phyloP scores from a whole-genome alignment of 2,329 filamentous ascomycete species.

The Exserohilum turcica region DNA sequence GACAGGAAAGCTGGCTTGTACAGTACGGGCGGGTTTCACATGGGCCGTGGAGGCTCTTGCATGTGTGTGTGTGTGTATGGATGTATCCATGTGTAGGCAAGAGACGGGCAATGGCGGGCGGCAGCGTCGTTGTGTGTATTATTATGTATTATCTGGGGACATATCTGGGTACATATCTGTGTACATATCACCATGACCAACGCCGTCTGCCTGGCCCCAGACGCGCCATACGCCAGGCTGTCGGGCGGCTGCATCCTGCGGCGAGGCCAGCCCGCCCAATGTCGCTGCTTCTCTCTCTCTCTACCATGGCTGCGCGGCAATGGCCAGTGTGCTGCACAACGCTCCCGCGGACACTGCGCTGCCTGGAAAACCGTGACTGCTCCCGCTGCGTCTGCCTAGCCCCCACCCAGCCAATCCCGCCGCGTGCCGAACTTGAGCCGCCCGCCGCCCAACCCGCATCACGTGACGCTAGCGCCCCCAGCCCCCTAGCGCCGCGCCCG shows the following conservation, averaged over 20 bases:
- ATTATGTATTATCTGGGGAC: no score
- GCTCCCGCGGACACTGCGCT: not conserved
- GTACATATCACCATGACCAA: no score
- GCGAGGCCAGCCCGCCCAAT: no score
- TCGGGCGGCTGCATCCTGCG: no score
- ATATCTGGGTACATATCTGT: no score
- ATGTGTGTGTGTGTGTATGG: not conserved
- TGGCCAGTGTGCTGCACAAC: not conserved
- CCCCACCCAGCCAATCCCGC: not conserved
- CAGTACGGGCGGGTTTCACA: no score
- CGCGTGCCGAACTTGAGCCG: not conserved
- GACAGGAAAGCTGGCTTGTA: not conserved
- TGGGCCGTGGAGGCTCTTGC: not conserved
- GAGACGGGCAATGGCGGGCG: no score
- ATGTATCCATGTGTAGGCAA: no score
- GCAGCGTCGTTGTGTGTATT: no score
- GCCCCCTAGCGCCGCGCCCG: slow-evolving; percentile 3
- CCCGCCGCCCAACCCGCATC: not conserved
- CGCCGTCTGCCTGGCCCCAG: no score
- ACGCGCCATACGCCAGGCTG: no score
- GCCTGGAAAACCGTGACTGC: not conserved
- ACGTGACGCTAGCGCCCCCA: slow-evolving; percentile 30
- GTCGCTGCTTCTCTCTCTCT: no score
- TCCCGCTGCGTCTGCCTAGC: slow-evolving; percentile 5
- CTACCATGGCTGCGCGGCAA: not conserved